phyloP scores from a whole-genome alignment of 2,329 filamentous ascomycete genomes.

The Fusarium sublunatum region DNA sequence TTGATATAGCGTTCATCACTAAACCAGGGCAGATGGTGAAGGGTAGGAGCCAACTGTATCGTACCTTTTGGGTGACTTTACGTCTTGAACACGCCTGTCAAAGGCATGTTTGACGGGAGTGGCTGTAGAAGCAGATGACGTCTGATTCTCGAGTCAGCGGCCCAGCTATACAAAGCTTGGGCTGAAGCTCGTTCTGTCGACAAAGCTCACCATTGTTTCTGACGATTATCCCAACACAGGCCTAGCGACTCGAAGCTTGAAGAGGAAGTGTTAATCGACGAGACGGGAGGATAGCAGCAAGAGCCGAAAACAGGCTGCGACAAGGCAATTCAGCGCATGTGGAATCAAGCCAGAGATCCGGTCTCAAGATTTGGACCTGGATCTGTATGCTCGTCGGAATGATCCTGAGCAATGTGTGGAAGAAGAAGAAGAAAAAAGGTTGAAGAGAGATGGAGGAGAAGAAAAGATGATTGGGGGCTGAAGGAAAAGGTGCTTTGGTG shows the following conservation, averaged over 20 bases:
- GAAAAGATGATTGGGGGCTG: constrained; percentile 44
- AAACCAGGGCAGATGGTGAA: constrained; percentile 37
- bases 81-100: constrained; percentile 82
- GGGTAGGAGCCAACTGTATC: constrained; percentile 49
- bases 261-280: constrained; percentile 17
- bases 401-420: constrained; percentile 23
- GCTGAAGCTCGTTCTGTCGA: constrained; percentile 18
- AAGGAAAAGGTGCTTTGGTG: constrained; percentile 43
- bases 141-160: constrained; percentile 55
- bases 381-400: constrained; percentile 19
- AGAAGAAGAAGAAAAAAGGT: constrained; percentile 35
- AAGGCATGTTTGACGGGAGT: constrained; percentile 79
- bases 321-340: constrained; percentile 41
- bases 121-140: constrained; percentile 78
- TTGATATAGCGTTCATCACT: constrained; percentile 90
- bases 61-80: constrained; percentile 91
- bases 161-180: constrained; percentile 24
- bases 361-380: constrained; percentile 37
- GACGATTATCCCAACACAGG: constrained; percentile 10
- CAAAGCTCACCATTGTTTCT: constrained; percentile 43
- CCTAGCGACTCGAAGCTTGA: constrained; percentile 31
- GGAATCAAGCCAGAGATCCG: constrained; percentile 39
- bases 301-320: constrained; percentile 38
- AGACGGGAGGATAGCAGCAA: constrained; percentile 15
- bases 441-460: constrained; percentile 41